Conservation (phyloP, 1,284 basidiomycete species). For the Schizopora paradoxa region DNA sequence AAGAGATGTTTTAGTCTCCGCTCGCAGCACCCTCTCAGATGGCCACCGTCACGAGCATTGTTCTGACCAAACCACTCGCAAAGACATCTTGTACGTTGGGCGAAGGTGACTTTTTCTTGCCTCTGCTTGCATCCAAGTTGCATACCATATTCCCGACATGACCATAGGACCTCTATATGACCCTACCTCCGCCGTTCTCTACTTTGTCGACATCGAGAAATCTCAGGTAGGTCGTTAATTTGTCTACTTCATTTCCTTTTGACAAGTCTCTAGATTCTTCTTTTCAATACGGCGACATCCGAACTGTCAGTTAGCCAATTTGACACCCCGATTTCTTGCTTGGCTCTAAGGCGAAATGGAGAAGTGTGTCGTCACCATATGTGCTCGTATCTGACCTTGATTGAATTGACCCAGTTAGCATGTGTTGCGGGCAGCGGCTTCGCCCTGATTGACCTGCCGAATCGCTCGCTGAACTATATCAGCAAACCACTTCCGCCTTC, state of each 20-base stretch:
- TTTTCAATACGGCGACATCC: constrained; percentile 39
- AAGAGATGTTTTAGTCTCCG: too few relatives aligned
- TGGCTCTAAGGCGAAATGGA: constrained; percentile 43
- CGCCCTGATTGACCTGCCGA: constrained; percentile 39
- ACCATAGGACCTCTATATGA: constrained; percentile 57
- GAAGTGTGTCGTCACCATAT: constrained; percentile 37
- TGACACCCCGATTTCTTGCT: constrained; percentile 47
- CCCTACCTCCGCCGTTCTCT: constrained; percentile 42
- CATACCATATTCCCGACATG: constrained; percentile 14
- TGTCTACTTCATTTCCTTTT: constrained; percentile 7
- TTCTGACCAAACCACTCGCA: constrained; percentile 42
- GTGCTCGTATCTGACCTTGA: background rate
- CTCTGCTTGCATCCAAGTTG: constrained; percentile 6
- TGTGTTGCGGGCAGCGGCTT: constrained; percentile 50
- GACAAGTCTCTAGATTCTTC: constrained; percentile 40
- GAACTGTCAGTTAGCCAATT: constrained; percentile 42
- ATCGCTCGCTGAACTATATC: constrained; percentile 41
- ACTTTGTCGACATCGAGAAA: constrained; percentile 64
- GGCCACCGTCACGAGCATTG: constrained; percentile 20
- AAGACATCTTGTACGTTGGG: constrained; percentile 55
- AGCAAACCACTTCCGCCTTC: constrained; percentile 41
- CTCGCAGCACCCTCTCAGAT: too few relatives aligned
- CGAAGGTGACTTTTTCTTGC: constrained; percentile 43
- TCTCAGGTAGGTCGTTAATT: constrained; percentile 38
- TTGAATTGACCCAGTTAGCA: constrained; percentile 38